Evolutionary conservation across 1,284 basidiomycete species (phyloP), one percentile per base, ranked within the genome.

Genomic region (Porogramme epimiltina): DNA sequence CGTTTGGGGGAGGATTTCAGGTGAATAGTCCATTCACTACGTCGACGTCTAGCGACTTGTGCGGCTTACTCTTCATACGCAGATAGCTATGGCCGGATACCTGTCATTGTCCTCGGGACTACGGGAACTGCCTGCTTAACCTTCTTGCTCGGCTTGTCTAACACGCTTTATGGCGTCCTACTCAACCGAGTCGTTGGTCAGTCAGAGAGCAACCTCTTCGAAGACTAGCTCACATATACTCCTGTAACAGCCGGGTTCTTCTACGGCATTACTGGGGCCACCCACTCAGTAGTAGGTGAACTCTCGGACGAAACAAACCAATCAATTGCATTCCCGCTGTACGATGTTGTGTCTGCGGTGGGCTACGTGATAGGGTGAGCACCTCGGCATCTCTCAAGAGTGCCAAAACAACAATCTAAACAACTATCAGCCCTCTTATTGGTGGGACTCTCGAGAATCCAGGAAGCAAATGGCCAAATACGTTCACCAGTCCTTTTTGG

Each of bases 231-330:
- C 18, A 28, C 38, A 25, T 16, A 22, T 19, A 23, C 9, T 16
- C 19, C 0, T 37, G 11, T 8, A 22, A 13, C 25, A 70, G 68
- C 54, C 19, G 66, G 68, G 1, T 62, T 83, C 8, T 80, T 79
- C 54, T 78, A 77, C 24, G 85, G 83, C 10, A 87, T 80, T 40
- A 68, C 82, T 28, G 81, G 83, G 16, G 84, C 84, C 19, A 77
- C 85, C 24, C 80, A 84, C 45, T 82, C 81, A 0, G 73, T 81
- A 2, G 72, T 87, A 0, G 79, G 82, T 9, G 85, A 89, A 65
- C 73, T 89, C n/a, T 84, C 84, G 2, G 82, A 89, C 60, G 64
- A 77, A 10, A 80, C 79, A 3, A 88, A 89, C 52, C 79, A 85
- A 62, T 78, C 79, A 1, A 62, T 73, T 36, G 82, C 81, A 0